phyloP scores from a whole-genome alignment of 2,329 filamentous ascomycete genomes.

The Geosmithia putterillii region DNA sequence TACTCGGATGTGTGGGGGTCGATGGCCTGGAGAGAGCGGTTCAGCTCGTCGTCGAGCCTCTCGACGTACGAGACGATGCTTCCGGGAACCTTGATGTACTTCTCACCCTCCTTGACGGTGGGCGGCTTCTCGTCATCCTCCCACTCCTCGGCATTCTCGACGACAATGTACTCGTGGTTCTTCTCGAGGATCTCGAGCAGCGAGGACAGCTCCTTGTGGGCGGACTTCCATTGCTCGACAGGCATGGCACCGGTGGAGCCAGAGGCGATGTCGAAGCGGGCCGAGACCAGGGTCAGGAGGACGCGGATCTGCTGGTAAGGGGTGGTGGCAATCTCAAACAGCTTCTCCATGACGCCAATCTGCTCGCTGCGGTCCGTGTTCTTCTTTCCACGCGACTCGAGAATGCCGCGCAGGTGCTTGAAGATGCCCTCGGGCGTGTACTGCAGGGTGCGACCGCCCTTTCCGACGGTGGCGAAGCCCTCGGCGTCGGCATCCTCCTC shows the following conservation, averaged over 20 bases:
- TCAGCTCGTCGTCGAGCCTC: constrained; percentile 92
- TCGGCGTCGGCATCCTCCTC: constrained; percentile 58
- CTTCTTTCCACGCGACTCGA: constrained; percentile 97
- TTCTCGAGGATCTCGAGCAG: constrained; percentile 70
- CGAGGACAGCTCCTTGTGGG: constrained; percentile 71
- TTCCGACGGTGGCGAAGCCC: constrained; percentile 80
- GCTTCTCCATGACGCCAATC: constrained; percentile 95
- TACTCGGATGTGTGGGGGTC: constrained; percentile 98
- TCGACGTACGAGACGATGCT: constrained; percentile 92
- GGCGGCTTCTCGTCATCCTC: constrained; percentile 96
- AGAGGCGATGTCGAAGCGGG: constrained; percentile 83
- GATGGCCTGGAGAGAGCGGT: constrained; percentile 90
- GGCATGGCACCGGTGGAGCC: constrained; percentile 74
- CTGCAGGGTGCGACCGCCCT: constrained; percentile 75
- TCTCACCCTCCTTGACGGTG: constrained; percentile 57
- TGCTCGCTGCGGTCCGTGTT: constrained; percentile 93
- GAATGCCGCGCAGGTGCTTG: constrained; percentile 85
- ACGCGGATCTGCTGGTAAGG: constrained; percentile 93
- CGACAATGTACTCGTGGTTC: constrained; percentile 70
- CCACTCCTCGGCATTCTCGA: constrained; percentile 94
- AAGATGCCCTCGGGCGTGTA: constrained; percentile 97
- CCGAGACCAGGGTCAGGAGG: constrained; percentile 81
- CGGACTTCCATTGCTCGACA: constrained; percentile 92
- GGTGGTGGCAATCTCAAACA: constrained; percentile 75
- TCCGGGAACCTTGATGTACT: constrained; percentile 81